Percentiles rank a stretch among this genome's conserved stretches.
Conservation (phyloP, 352 stramenopile genomes). For the Pilasporangium apinafurcum region DNA sequence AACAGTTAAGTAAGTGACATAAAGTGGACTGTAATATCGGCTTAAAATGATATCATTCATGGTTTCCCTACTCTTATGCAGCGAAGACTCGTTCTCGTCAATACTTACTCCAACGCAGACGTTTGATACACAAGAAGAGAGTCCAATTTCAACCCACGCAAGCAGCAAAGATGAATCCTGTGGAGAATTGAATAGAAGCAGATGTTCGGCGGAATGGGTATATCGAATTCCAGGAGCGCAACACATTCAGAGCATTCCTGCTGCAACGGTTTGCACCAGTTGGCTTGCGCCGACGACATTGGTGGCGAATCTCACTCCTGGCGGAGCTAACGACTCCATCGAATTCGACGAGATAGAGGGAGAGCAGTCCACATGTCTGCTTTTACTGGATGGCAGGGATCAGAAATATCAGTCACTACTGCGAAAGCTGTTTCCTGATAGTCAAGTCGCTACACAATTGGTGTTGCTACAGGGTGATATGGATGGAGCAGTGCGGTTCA, state of each 20-base stretch:
- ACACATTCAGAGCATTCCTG: slow-evolving; percentile 14
- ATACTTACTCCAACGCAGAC: slow-evolving; percentile 1
- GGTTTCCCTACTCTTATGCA: neutral
- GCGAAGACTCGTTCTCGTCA: slow-evolving; percentile 2
- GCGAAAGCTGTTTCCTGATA: slow-evolving; percentile 16
- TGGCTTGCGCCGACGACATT: slow-evolving; percentile 45
- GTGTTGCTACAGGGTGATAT: slow-evolving; percentile 55
- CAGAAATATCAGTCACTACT: slow-evolving; percentile 10
- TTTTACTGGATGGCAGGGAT: slow-evolving; percentile 13
- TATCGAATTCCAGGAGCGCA: slow-evolving; percentile 33
- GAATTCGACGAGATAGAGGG: slow-evolving; percentile 59
- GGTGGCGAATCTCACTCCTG: slow-evolving; percentile 11
- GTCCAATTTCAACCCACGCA: neutral
- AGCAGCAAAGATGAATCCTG: neutral
- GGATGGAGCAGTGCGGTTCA: slow-evolving; percentile 33
- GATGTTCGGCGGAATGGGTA: slow-evolving; percentile 9
- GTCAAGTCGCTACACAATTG: neutral
- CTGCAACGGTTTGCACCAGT: slow-evolving; percentile 34
- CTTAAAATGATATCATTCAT: neutral
- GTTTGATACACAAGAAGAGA: slow-evolving; percentile 1
- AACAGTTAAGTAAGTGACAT: neutral
- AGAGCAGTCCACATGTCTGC: slow-evolving; percentile 47
- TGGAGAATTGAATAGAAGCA: too few relatives aligned
- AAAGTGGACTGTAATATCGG: neutral
- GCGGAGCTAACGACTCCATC: neutral